These are phyloP conservation scores for Sugiyamaella novakii DNA, from an alignment of 1,139 yeast genomes.

Conservation along the genomic window DNA sequence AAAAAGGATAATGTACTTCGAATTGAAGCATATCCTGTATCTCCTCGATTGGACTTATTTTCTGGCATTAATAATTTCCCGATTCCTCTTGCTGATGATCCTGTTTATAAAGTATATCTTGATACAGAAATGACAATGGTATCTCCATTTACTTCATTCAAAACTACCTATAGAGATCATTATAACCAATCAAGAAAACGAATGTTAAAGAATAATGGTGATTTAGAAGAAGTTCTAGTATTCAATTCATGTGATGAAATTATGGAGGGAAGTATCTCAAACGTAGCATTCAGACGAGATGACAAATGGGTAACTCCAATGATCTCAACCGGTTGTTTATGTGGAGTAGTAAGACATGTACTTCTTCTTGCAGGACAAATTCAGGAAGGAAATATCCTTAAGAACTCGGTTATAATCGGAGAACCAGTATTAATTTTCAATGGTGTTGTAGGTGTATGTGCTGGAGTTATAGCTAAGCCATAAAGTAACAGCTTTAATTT, in stretches of 20 bases:
- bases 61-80: slow-evolving; percentile 45
- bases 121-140: slow-evolving; percentile 57
- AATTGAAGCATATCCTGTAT: slow-evolving; percentile 53
- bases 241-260: slow-evolving; percentile 61
- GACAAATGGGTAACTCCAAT: slow-evolving; percentile 80
- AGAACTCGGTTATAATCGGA: slow-evolving; percentile 56
- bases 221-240: slow-evolving; percentile 66
- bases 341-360: slow-evolving; percentile 78
- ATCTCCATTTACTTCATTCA: slow-evolving; percentile 84
- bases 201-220: slow-evolving; percentile 31
- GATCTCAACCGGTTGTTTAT: slow-evolving; percentile 74
- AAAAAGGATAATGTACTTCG: slow-evolving; percentile 52
- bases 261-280: slow-evolving; percentile 86
- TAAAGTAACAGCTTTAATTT: no score
- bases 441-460: slow-evolving; percentile 79
- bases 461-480: slow-evolving; percentile 50
- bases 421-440: slow-evolving; percentile 73
- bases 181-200: slow-evolving; percentile 66
- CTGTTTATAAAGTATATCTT: slow-evolving; percentile 61
- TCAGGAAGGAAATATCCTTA: slow-evolving; percentile 54
- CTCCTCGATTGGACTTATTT: slow-evolving; percentile 46
- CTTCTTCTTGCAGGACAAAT: slow-evolving; percentile 58
- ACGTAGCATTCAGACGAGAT: slow-evolving; percentile 63
- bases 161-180: slow-evolving; percentile 72
- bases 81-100: slow-evolving; percentile 35